These are phyloP conservation scores for Fusarium sp. DNA, from an alignment of 2,329 filamentous ascomycete genomes.

Conservation along the genomic window DNA sequence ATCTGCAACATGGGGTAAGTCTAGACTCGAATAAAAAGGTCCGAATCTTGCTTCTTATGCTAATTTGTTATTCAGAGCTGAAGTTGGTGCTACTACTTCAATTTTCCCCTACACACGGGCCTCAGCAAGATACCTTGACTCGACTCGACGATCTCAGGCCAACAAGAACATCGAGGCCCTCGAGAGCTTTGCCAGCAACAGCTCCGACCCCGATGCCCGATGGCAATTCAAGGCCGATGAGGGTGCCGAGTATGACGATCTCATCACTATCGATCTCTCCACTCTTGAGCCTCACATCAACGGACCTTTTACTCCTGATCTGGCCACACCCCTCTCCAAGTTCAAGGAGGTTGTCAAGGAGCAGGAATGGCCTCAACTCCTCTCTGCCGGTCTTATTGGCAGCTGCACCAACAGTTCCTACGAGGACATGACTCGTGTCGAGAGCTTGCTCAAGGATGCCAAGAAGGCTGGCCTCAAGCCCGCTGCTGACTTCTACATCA, in stretches of 20 bases:
- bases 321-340: conserved; percentile 97
- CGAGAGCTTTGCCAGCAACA: conserved; percentile 63
- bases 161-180: conserved; percentile 74
- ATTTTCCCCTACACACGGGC: conserved; percentile 92
- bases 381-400: conserved; percentile 97
- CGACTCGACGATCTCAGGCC: conserved; percentile 77
- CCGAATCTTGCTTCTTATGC: neutral
- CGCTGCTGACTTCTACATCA: conserved; percentile 93
- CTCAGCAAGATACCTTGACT: conserved; percentile 85
- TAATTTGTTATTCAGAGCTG: conserved; percentile 58
- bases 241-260: conserved; percentile 90
- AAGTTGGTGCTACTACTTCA: conserved; percentile 95
- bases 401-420: conserved; percentile 95
- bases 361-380: conserved; percentile 95
- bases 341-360: conserved; percentile 94
- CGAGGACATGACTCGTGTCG: conserved; percentile 93
- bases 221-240: conserved; percentile 81
- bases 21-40: neutral
- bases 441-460: conserved; percentile 84
- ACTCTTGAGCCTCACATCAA: conserved; percentile 98
- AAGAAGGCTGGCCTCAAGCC: conserved; percentile 93
- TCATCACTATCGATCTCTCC: conserved; percentile 95
- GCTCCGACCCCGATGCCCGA: conserved; percentile 59
- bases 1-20: conserved; percentile 81
- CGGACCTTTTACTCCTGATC: conserved; percentile 97